A percentile compares a stretch with the other conserved stretches of the same genome.
phyloP scores from a whole-genome alignment of 768 basidiomycete genomes.

The Glaciozyma antarctica region DNA sequence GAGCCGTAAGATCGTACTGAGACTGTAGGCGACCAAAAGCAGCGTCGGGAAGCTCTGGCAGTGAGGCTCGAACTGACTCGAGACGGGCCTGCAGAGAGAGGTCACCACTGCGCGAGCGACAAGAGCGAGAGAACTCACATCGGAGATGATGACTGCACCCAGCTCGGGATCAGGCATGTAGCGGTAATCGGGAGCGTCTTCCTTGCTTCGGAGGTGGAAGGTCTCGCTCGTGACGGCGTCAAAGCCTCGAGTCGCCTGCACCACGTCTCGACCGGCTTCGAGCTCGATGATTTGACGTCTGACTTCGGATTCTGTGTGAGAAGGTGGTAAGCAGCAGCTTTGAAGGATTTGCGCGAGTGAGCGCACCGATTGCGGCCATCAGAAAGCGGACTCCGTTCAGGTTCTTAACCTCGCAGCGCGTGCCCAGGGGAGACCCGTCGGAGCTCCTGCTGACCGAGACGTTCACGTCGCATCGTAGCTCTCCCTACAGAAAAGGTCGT shows the following conservation, averaged over 20 bases:
- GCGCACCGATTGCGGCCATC: conserved; percentile 68
- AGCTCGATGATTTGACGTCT: conserved; percentile 62
- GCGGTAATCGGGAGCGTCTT: conserved; percentile 84
- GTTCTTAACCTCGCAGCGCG: conserved; percentile 93
- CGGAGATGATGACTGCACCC: conserved; percentile 52
- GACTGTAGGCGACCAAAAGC: conserved; percentile 51
- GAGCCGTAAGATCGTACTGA: conserved; percentile 48
- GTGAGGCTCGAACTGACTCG: conserved; percentile 44
- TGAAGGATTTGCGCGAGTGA: background rate
- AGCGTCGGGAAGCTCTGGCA: conserved; percentile 69
- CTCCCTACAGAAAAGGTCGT: conserved; percentile 57
- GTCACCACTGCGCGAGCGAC: background rate
- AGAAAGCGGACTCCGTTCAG: conserved; percentile 83
- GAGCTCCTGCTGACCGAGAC: conserved; percentile 72
- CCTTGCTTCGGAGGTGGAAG: conserved; percentile 73
- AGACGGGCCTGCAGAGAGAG: conserved; percentile 52
- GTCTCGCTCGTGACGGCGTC: conserved; percentile 74
- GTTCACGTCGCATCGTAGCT: conserved; percentile 88
- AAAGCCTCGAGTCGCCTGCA: conserved; percentile 85
- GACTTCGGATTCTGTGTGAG: conserved; percentile 61
- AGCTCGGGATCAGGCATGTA: conserved; percentile 98
- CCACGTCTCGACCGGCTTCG: conserved; percentile 43
- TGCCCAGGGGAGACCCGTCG: conserved; percentile 47
- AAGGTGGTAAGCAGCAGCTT: background rate
- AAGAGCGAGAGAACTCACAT: conserved; percentile 17